Conservation (phyloP, 2,329 filamentous ascomycete genomes). For the Achaetomium macrosporum region DNA sequence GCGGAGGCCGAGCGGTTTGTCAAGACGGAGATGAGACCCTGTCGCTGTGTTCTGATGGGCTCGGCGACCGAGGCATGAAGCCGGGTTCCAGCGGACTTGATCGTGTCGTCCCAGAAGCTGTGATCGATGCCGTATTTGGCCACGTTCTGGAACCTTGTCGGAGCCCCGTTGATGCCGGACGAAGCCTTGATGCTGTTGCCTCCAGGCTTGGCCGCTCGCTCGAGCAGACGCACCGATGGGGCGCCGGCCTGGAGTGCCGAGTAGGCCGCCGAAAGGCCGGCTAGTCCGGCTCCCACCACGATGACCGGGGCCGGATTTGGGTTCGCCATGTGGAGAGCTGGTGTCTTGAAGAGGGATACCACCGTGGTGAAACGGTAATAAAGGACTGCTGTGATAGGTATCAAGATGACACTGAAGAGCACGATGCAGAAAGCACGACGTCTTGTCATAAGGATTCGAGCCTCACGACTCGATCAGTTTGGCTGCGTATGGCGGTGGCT, state of each 20-base stretch:
- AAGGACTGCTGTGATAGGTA: conserved; percentile 22
- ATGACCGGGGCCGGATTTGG: conserved; percentile 37
- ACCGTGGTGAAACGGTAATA: conserved; percentile 18
- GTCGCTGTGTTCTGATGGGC: conserved; percentile 29
- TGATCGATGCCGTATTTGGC: conserved; percentile 23
- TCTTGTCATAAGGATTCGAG: conserved; percentile 11
- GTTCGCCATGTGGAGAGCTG: conserved; percentile 11
- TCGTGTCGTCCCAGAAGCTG: conserved; percentile 50
- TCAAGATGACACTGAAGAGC: conserved; percentile 18
- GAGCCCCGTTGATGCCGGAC: conserved; percentile 59
- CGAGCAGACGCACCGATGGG: conserved; percentile 48
- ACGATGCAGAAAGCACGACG: conserved; percentile 8
- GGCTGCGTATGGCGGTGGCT: too few relatives aligned
- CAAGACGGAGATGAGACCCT: conserved; percentile 43
- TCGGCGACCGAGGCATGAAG: conserved; percentile 27
- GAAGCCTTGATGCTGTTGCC: conserved; percentile 64
- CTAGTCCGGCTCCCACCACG: conserved; percentile 59
- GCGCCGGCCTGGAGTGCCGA: conserved; percentile 48
- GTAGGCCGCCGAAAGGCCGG: conserved; percentile 54
- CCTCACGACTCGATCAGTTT: neutral
- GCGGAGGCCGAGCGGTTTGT: conserved; percentile 43
- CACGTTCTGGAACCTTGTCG: conserved; percentile 49
- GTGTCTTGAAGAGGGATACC: neutral
- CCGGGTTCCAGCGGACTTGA: conserved; percentile 48
- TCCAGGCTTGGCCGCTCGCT: conserved; percentile 54